Conservation (phyloP, 768 basidiomycete genomes). For the Auriscalpium orientale region DNA sequence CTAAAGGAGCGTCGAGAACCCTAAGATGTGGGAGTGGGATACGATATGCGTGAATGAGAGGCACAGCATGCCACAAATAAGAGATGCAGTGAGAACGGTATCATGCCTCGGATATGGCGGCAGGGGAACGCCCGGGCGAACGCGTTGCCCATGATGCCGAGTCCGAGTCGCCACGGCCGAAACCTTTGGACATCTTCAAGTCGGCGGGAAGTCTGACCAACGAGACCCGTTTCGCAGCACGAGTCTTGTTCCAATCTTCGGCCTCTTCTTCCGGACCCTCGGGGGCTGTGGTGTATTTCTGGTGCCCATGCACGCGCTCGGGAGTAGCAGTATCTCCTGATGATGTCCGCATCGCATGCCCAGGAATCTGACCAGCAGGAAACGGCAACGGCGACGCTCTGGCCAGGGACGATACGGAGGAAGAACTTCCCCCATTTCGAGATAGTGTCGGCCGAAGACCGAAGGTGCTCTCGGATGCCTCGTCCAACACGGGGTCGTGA, state of each 20-base stretch:
- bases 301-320: conserved; percentile 25
- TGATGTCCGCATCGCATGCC: too few relatives aligned
- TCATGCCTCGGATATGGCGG: neutral
- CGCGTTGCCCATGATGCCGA: conserved; percentile 1
- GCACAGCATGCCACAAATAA: too few relatives aligned
- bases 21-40: too few relatives aligned
- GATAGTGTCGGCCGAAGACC: neutral
- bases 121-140: neutral
- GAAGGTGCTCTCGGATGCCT: neutral
- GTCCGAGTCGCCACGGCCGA: conserved; percentile 9
- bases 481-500: neutral
- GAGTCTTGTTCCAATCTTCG: conserved; percentile 85
- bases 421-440: neutral
- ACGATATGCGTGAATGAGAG: too few relatives aligned
- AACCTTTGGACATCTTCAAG: conserved; percentile 26
- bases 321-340: neutral
- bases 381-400: neutral
- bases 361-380: neutral
- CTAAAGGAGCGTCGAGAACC: too few relatives aligned
- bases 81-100: too few relatives aligned
- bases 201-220: conserved; percentile 66
- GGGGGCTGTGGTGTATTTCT: conserved; percentile 37
- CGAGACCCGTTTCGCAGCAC: conserved; percentile 79
- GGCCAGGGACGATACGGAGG: neutral
- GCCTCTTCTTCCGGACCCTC: conserved; percentile 60